Evolutionary conservation across 2,329 filamentous ascomycete genomes (phyloP), one percentile per base, ranked within the genome.

Genomic region (Talaromyces rugulosus): DNA sequence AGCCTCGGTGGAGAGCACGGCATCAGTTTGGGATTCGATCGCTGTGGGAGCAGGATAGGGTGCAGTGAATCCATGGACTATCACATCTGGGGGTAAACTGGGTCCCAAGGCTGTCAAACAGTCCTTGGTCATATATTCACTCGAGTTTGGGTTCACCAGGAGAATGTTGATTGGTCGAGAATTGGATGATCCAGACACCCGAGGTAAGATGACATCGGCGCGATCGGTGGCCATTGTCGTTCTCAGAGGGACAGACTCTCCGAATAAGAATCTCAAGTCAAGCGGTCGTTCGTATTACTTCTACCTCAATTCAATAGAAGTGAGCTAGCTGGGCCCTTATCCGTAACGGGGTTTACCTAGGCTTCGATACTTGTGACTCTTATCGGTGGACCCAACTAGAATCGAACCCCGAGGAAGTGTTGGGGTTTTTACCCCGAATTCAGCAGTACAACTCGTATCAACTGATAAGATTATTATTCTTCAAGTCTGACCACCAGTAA

Each of bases 11-110:
- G 79, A 82, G 62, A 84, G 77, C 47, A 83, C 74, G 53, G 77
- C 79, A 69, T 85, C 82, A 30, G 81, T 77, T 59, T 75, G 73
- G 44, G 79, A 77, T 71, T 85, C 82, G 33, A 84, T 80, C 2
- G 82, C 82, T 14, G 78, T 80, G 0, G 82, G 82, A 0, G 80
- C 77, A 1, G 79, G 78, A 27, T 75, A 66, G 0, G 82, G 80
- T 0, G 80, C 75, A 4, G 82, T 85, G 72, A 84, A 84, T 27
- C 79, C 80, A 11, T 77, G 74, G 0, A 85, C 74, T 34, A 75
- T 75, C 53, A 83, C 79, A 63, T 81, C 74, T 5, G 78, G 72
- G 1, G 82, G 80, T 0, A 84, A 72, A 14, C 77, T 80, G 1
- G 74, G 68, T 30, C 71, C 61, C 14, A 82, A 68, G 54, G 77